Conservation (phyloP, 305 asterid genomes). For the Nicotiana rustica region DNA sequence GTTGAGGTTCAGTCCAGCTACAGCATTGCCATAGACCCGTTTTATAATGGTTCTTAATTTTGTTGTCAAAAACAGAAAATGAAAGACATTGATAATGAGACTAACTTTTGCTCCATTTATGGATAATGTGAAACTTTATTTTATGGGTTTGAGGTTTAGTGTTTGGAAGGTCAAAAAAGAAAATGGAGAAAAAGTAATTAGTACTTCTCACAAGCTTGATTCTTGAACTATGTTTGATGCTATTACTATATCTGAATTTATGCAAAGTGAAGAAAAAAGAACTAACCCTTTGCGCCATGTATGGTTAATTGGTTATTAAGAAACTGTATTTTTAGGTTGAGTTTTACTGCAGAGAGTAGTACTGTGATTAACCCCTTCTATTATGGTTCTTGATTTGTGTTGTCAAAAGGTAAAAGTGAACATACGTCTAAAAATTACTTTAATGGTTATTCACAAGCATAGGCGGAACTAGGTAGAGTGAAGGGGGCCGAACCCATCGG, state of each 20-base stretch:
- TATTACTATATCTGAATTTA: not conserved
- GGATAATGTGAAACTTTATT: not conserved
- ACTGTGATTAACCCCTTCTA: not conserved
- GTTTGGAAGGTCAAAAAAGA: not conserved
- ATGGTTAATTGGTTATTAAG: not conserved
- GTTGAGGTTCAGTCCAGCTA: not conserved
- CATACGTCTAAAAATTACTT: not conserved
- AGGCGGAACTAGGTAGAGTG: too few relatives aligned
- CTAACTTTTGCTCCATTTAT: not conserved
- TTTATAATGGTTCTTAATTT: not conserved
- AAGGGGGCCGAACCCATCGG: too few relatives aligned
- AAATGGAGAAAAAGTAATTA: not conserved
- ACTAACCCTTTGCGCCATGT: constrained; percentile 1
- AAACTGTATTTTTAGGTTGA: not conserved
- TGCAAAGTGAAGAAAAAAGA: not conserved
- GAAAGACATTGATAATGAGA: not conserved
- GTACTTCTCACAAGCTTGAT: not conserved
- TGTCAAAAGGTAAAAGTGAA: not conserved
- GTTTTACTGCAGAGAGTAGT: constrained; percentile 3
- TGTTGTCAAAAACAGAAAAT: not conserved
- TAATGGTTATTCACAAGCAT: not conserved
- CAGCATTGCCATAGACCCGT: not conserved
- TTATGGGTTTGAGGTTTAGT: not conserved
- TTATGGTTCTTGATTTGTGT: not conserved
- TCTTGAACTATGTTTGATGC: not conserved